phyloP scores from a whole-genome alignment of 2,329 filamentous ascomycete species.

The Aphanoascus verrucosus region DNA sequence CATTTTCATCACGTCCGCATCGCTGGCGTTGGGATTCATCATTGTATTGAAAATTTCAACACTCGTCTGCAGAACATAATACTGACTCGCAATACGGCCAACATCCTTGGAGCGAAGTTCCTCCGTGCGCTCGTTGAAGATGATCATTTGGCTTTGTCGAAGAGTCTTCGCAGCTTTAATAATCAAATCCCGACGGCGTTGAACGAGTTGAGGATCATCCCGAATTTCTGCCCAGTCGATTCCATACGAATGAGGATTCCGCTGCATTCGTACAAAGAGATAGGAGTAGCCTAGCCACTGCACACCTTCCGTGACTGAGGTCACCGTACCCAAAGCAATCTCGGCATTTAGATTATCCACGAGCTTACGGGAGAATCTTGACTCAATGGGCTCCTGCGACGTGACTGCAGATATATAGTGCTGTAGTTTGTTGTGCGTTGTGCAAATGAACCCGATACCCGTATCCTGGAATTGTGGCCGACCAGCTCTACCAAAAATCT shows the following conservation, averaged over 20 bases:
- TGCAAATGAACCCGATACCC: slow-evolving; percentile 96
- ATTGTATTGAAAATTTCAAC: slow-evolving; percentile 93
- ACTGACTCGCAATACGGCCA: slow-evolving; percentile 92
- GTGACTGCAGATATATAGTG: slow-evolving; percentile 92
- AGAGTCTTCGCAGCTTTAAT: slow-evolving; percentile 79
- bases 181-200: slow-evolving; percentile 71
- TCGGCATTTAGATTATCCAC: slow-evolving; percentile 97
- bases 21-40: slow-evolving; percentile 77
- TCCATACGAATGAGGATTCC: slow-evolving; percentile 81
- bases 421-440: slow-evolving; percentile 80
- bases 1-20: slow-evolving; percentile 91
- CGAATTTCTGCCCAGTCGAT: slow-evolving; percentile 88
- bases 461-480: slow-evolving; percentile 95
- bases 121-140: slow-evolving; percentile 90
- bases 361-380: slow-evolving; percentile 83
- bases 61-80: slow-evolving; percentile 85
- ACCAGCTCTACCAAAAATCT: slow-evolving; percentile 97
- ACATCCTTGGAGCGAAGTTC: slow-evolving; percentile 91
- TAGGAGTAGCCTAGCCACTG: slow-evolving; percentile 98
- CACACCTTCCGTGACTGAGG: slow-evolving; percentile 82
- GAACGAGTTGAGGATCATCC: slow-evolving; percentile 79
- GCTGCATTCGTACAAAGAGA: slow-evolving; percentile 90
- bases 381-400: slow-evolving; percentile 93
- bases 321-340: slow-evolving; percentile 86
- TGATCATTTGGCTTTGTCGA: slow-evolving; percentile 95